These are phyloP conservation scores for Xylaria grammica DNA, from an alignment of 495 filamentous ascomycete species.

Conservation along the genomic window DNA sequence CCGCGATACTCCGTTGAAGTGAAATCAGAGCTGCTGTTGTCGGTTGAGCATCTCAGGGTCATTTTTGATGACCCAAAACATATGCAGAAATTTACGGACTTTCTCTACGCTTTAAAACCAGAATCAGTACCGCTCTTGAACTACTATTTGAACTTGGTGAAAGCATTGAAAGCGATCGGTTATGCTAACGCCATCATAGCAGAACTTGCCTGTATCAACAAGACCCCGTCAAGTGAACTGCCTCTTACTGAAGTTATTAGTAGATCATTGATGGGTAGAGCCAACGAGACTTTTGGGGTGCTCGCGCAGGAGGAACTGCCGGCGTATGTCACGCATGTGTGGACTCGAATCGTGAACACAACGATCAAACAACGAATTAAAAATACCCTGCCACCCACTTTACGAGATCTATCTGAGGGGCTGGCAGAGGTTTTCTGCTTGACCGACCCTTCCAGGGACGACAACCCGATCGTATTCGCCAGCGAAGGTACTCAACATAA, in stretches of 20 bases:
- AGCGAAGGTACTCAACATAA: slow-evolving; percentile 69
- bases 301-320: slow-evolving; percentile 71
- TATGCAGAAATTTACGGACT: slow-evolving; percentile 66
- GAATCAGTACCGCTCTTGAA: slow-evolving; percentile 68
- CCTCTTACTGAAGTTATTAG: slow-evolving; percentile 51
- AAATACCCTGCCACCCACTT: slow-evolving; percentile 57
- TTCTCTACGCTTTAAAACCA: slow-evolving; percentile 65
- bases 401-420: slow-evolving; percentile 67
- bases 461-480: slow-evolving; percentile 80
- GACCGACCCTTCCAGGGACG: slow-evolving; percentile 72
- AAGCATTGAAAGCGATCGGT: slow-evolving; percentile 70
- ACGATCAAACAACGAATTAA: slow-evolving; percentile 64
- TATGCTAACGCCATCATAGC: slow-evolving; percentile 70
- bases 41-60: slow-evolving; percentile 63
- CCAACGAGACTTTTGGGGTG: slow-evolving; percentile 60
- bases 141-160: slow-evolving; percentile 72
- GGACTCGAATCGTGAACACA: slow-evolving; percentile 60
- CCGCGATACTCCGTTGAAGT: slow-evolving; percentile 60
- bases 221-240: slow-evolving; percentile 46
- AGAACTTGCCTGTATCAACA: slow-evolving; percentile 53
- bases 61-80: slow-evolving; percentile 69
- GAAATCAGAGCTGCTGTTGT: slow-evolving; percentile 68
- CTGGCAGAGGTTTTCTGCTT: slow-evolving; percentile 78
- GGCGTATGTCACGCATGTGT: slow-evolving; percentile 69
- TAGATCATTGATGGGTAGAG: slow-evolving; percentile 61